phyloP scores from a whole-genome alignment of 148 eudicot genomes.

The Silene latifolia region DNA sequence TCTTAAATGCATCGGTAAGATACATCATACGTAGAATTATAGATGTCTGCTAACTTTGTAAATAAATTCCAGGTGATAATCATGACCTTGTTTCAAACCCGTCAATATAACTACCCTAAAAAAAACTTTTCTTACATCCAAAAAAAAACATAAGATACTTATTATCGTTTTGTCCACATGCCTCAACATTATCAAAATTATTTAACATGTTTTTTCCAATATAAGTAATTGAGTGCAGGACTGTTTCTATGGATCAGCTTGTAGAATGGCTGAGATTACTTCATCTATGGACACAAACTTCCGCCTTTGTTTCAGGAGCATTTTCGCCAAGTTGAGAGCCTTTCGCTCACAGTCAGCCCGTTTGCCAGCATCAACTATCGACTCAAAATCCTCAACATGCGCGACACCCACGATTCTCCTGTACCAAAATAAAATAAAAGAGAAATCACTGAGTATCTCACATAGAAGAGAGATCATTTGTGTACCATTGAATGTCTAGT shows the following conservation, averaged over 20 bases:
- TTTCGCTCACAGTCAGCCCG: conserved; percentile 80
- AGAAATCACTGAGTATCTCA: background rate
- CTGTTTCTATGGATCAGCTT: conserved; percentile 16
- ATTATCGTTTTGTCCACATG: too few relatives aligned
- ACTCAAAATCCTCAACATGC: conserved; percentile 93
- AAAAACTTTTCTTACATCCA: too few relatives aligned
- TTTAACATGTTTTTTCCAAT: too few relatives aligned
- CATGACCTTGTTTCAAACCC: too few relatives aligned
- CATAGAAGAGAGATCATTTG: background rate
- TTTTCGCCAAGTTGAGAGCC: conserved; percentile 81
- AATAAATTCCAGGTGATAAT: too few relatives aligned
- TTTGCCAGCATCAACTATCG: conserved; percentile 48
- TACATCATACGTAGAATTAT: too few relatives aligned
- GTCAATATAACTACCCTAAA: too few relatives aligned
- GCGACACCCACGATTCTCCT: conserved; percentile 98
- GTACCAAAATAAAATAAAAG: conserved; percentile 15
- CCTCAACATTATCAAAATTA: background rate
- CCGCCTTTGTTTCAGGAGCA: conserved; percentile 61
- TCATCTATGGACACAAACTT: conserved; percentile 50
- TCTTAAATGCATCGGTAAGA: too few relatives aligned
- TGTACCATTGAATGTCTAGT: background rate
- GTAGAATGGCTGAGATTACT: conserved; percentile 49
- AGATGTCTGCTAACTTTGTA: too few relatives aligned
- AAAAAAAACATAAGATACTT: too few relatives aligned
- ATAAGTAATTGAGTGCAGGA: background rate